Conservation (phyloP, 805 yeast genomes). For the Hemisphaericaspora nanyangensis region DNA sequence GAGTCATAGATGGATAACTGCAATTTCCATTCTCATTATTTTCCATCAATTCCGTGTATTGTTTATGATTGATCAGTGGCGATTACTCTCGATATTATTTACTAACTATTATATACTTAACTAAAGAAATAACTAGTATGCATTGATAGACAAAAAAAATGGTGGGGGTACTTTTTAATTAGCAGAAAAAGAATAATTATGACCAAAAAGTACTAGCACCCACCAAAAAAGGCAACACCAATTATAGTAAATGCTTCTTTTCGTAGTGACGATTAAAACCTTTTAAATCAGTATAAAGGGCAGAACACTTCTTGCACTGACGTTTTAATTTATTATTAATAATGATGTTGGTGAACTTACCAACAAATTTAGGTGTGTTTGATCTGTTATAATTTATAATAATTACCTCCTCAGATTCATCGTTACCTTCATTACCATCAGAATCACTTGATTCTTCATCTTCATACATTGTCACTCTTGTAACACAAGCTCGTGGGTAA, state of each 20-base stretch:
- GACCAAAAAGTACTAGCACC: not conserved
- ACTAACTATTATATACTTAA: too few species aligned
- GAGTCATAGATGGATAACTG: too few species aligned
- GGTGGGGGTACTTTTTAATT: too few species aligned
- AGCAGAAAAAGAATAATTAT: too few species aligned
- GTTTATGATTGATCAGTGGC: too few species aligned
- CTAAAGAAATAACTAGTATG: too few species aligned
- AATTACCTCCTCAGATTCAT: not conserved
- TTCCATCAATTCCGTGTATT: too few species aligned
- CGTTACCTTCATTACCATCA: not conserved
- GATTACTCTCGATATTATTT: too few species aligned
- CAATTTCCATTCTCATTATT: too few species aligned
- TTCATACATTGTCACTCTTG: not conserved
- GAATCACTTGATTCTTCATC: not conserved
- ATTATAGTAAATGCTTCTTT: slow-evolving; percentile 4
- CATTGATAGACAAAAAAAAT: too few species aligned
- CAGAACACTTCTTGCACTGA: slow-evolving; percentile 11
- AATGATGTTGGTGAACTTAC: slow-evolving; percentile 11
- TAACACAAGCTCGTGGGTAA: too few species aligned
- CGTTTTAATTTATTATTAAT: slow-evolving; percentile 10
- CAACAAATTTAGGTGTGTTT: slow-evolving; percentile 13
- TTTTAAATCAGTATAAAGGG: slow-evolving; percentile 12
- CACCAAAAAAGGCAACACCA: not conserved
- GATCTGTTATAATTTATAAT: slow-evolving; percentile 11
- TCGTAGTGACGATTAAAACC: slow-evolving; percentile 14